Base-by-base conservation (phyloP, 148 eudicot species). In the Bassia scoparia region DNA sequence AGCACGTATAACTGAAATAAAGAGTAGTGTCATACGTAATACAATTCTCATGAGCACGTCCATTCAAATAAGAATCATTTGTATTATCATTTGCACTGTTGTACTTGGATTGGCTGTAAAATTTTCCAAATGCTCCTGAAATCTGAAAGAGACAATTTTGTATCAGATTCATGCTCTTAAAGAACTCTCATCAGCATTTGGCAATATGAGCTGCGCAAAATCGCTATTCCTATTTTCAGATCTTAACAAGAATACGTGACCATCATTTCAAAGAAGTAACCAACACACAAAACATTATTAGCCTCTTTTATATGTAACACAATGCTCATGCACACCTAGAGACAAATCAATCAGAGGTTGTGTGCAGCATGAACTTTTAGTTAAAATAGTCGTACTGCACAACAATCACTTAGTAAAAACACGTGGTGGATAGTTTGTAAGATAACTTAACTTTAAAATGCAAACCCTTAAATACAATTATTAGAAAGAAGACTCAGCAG, bases 91-190 rank as follows among this genome's bases (percentile, higher is more conserved):
- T 84, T 81, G 76, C 78, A 68, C 61, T 65, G 78, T 89, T 84
- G 70, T 84, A 77, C 79, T 79, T 95, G 65, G 99, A 86, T 80
- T 92, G 97, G 72, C 99, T 89, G 60, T 95, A 92, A 29, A 92
- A 76, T 80, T 90, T 92, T 67, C 97, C 97, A 83, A 95, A 90
- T 68, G 96, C 97, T 81, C 81, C 99, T 18, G 99, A 89, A 65
- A 88, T 70, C 99, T 95, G 90, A 16, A 80, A 12, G 37, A 33
- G 50, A 26, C 68, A 29, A 4, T 70, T 54, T 54, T 70, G 62
- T 35, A 74, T 70, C 69, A 80, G 69, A 11, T 41, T 41, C 54
- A 38, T 46, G 41, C 44, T 64, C 43, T 41, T 24, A 65, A 24
- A 26, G 12, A 60, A 2, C 10, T 33, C 33, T 18, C 30, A 74